Evolutionary conservation across 2,329 filamentous ascomycete species (phyloP).

Genomic region (Nothophoma quercina): DNA sequence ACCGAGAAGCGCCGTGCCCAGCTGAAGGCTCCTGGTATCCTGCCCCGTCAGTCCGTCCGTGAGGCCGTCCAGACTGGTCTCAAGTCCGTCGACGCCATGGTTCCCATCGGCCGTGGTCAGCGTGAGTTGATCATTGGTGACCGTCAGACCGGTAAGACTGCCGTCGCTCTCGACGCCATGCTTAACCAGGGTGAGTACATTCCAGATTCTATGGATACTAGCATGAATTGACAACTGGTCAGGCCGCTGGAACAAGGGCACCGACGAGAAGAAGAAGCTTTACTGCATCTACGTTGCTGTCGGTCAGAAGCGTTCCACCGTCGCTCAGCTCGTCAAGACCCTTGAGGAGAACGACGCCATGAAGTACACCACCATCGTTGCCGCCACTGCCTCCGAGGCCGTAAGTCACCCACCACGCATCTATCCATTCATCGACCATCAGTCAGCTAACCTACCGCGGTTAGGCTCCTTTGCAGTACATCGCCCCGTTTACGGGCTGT

Average conservation of each 20-base stretch:
- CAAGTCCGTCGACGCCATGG: constrained; percentile 99
- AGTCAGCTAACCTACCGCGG: constrained; percentile 44
- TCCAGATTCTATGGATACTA: no score
- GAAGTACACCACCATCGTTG: constrained; percentile 95
- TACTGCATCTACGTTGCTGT: constrained; percentile 99
- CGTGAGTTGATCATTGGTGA: constrained; percentile 99
- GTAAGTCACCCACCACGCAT: background rate
- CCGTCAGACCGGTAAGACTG: constrained; percentile 99
- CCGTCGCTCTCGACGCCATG: constrained; percentile 96
- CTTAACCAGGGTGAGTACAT: constrained; percentile 89
- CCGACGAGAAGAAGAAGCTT: constrained; percentile 96
- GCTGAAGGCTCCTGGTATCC: constrained; percentile 98
- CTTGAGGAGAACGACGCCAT: constrained; percentile 99
- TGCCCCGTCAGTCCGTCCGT: constrained; percentile 96
- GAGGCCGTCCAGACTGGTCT: constrained; percentile 99
- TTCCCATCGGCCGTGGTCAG: constrained; percentile 99
- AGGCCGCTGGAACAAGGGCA: constrained; percentile 77
- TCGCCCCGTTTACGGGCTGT: constrained; percentile 87
- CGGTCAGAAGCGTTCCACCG: constrained; percentile 99
- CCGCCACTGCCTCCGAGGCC: constrained; percentile 96
- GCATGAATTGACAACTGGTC: background rate
- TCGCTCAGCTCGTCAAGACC: constrained; percentile 99
- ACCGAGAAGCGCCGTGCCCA: constrained; percentile 93
- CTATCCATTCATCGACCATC: background rate
- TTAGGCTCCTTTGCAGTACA: constrained; percentile 85